These are phyloP conservation scores for Oryza brachyantha DNA, from an alignment of 176 grass and related monocot species.

Conservation along the genomic window DNA sequence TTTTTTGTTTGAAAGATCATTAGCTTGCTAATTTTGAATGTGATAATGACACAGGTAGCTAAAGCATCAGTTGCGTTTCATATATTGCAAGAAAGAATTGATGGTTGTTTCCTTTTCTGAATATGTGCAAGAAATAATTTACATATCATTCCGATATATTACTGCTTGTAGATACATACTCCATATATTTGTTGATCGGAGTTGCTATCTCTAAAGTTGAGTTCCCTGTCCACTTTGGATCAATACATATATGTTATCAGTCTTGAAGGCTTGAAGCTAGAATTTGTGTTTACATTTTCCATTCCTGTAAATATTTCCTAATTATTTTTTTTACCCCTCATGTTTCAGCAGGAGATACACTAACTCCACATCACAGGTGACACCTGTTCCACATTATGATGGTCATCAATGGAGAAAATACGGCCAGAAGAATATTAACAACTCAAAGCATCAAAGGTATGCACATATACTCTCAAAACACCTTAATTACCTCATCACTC, in stretches of 20 bases:
- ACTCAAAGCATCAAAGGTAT: not conserved
- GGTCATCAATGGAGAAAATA: constrained; percentile 22
- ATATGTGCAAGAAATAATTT: not conserved
- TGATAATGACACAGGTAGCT: not conserved
- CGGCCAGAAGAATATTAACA: constrained; percentile 8
- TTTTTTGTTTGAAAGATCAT: not conserved
- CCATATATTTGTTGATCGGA: no score
- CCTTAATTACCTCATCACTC: not conserved
- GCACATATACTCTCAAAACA: not conserved
- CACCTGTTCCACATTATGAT: not conserved
- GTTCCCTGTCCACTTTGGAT: not conserved
- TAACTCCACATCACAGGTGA: not conserved
- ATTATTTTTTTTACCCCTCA: not conserved
- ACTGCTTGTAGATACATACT: no score
- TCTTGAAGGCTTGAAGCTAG: not conserved
- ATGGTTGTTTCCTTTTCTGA: no score
- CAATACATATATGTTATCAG: no score
- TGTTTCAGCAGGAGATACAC: not conserved
- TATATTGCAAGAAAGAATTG: not conserved
- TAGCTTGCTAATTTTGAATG: not conserved
- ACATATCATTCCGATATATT: no score
- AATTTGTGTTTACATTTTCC: not conserved
- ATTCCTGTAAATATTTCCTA: not conserved
- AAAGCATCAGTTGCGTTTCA: not conserved
- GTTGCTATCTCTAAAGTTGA: not conserved